Evolutionary conservation across 352 stramenopile species (phyloP).

Genomic region (Phytophthora aleatoria): DNA sequence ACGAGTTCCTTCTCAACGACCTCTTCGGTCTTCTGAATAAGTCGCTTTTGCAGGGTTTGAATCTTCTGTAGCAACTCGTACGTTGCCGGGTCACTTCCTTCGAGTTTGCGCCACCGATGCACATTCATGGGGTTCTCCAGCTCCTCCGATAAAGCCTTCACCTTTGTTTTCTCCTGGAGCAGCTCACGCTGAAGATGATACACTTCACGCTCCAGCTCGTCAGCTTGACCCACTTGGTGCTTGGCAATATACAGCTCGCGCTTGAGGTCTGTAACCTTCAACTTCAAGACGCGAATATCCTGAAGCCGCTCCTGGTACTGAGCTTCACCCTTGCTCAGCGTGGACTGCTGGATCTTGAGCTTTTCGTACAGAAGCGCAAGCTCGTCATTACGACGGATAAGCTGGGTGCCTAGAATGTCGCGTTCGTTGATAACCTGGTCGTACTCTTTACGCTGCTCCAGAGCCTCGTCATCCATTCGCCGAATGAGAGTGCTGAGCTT

Average conservation of each 20-base stretch:
- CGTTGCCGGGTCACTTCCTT: conserved; percentile 94
- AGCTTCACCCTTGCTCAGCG: conserved; percentile 91
- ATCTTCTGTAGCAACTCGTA: conserved; percentile 98
- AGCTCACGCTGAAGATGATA: conserved; percentile 92
- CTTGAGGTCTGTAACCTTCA: conserved; percentile 95
- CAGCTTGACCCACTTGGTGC: conserved; percentile 85
- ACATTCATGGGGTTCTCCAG: conserved; percentile 98
- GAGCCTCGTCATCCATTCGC: conserved; percentile 93
- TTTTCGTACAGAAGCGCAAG: conserved; percentile 97
- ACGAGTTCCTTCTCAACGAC: conserved; percentile 94
- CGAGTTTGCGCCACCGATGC: conserved; percentile 97
- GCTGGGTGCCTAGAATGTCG: conserved; percentile 96
- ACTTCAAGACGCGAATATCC: conserved; percentile 94
- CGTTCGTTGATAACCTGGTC: conserved; percentile 96
- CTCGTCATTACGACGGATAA: conserved; percentile 97
- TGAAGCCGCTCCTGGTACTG: conserved; percentile 94
- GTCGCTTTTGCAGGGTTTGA: conserved; percentile 93
- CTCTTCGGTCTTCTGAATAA: conserved; percentile 97
- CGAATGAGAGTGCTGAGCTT: conserved; percentile 93
- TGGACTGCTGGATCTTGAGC: conserved; percentile 96
- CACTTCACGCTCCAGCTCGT: conserved; percentile 90
- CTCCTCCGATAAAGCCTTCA: conserved; percentile 96
- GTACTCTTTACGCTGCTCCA: conserved; percentile 96
- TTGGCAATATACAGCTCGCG: conserved; percentile 92
- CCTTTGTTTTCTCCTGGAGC: conserved; percentile 95